phyloP scores from a whole-genome alignment of 2,329 filamentous ascomycete genomes.

The Chrysosporium keratinophilum region DNA sequence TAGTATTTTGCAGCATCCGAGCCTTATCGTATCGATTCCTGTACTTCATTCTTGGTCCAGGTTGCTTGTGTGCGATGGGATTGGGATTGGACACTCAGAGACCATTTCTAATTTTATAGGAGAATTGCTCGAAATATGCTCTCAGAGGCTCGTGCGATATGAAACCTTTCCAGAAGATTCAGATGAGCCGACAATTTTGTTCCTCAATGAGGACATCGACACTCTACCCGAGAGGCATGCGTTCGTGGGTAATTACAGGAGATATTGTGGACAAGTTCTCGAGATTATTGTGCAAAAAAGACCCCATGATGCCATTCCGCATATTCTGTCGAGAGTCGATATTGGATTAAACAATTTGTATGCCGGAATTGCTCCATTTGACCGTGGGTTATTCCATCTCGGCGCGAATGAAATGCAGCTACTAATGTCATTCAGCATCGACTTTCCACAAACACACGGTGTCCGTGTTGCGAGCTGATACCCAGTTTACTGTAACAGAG shows the following conservation, averaged over 20 bases:
- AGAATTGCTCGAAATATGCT: constrained; percentile 70
- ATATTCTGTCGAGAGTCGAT: constrained; percentile 74
- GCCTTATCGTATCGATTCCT: constrained; percentile 86
- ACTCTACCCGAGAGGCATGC: constrained; percentile 88
- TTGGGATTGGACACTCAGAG: constrained; percentile 52
- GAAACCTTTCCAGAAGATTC: constrained; percentile 76
- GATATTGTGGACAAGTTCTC: constrained; percentile 79
- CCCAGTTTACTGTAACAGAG: constrained; percentile 81
- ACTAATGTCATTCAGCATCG: constrained; percentile 22
- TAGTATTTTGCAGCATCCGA: constrained; percentile 69
- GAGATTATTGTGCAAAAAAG: constrained; percentile 75
- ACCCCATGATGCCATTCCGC: constrained; percentile 71
- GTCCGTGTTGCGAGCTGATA: constrained; percentile 60
- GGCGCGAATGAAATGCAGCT: neutral
- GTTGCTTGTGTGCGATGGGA: constrained; percentile 60
- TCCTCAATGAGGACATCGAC: constrained; percentile 87
- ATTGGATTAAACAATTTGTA: constrained; percentile 65
- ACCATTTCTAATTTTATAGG: constrained; percentile 57
- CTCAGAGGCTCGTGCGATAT: constrained; percentile 72
- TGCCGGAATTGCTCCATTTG: constrained; percentile 56
- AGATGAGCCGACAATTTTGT: constrained; percentile 66
- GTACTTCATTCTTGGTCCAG: constrained; percentile 83
- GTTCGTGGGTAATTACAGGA: constrained; percentile 88
- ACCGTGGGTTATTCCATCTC: constrained; percentile 41
- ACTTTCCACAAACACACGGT: constrained; percentile 34